phyloP scores from a whole-genome alignment of 106 monocot species.

The Dioscorea alata region DNA sequence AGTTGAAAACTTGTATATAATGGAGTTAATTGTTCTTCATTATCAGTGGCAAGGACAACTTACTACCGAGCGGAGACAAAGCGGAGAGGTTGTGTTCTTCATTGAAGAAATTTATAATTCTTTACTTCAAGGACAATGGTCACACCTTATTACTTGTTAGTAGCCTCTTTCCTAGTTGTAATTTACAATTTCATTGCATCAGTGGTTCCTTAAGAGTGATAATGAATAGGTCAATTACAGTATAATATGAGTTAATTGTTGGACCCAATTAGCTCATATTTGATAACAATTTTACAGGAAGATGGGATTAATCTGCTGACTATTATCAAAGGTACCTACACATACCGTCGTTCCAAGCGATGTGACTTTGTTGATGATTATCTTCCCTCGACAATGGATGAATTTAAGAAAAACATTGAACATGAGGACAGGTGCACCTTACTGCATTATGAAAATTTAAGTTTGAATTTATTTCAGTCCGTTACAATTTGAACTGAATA shows the following conservation, averaged over 20 bases:
- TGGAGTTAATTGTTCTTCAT: no score
- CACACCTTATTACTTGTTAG: constrained; percentile 82
- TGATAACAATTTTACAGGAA: constrained; percentile 37
- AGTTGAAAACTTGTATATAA: neutral
- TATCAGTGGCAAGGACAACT: constrained; percentile 87
- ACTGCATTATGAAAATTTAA: no score
- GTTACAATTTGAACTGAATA: neutral
- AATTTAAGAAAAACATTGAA: constrained; percentile 38
- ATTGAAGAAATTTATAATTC: constrained; percentile 67
- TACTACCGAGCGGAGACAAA: constrained; percentile 90
- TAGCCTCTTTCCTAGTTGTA: neutral
- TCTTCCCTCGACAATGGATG: constrained; percentile 52
- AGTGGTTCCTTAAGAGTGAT: no score
- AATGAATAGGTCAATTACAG: no score
- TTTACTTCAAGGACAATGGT: constrained; percentile 85
- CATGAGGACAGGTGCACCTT: constrained; percentile 22
- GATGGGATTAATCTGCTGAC: constrained; percentile 68
- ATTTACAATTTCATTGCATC: no score
- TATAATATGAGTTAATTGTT: no score
- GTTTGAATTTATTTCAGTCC: neutral
- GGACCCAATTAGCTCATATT: no score
- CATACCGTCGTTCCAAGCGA: constrained; percentile 53
- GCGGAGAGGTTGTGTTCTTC: constrained; percentile 56
- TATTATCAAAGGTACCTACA: constrained; percentile 47
- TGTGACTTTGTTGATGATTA: constrained; percentile 44